Evolutionary conservation across 768 basidiomycete genomes (phyloP), one percentile per base, ranked within the genome.

Genomic region (Lentinula detonsa): DNA sequence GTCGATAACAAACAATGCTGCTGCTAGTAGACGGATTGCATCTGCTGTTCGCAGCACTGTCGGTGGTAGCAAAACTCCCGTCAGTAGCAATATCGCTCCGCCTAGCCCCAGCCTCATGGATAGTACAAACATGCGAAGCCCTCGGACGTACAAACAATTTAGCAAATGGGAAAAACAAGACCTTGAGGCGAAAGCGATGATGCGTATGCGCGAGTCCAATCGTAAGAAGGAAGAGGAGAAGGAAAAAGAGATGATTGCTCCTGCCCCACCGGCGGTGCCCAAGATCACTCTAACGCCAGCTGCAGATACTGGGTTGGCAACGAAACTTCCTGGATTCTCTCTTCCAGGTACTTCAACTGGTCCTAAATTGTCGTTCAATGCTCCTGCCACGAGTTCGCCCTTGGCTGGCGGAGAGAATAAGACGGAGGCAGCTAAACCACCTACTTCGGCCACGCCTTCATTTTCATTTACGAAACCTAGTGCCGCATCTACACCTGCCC

Each of bases 81-180:
- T 31, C 43, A 28, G 49, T 40, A 50, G 53, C 51, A 39, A 33
- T 23, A 51, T 39, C 33, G n/a, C 52, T 43, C 42, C 59, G 16
- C 18, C 34, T 37, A 40, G 63, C 53, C 65, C 63, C 33, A 70
- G 77, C 28, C 69, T 81, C 55, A 66, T 74, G n/a, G 84, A 86
- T 62, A 85, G 81, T 65, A 86, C 88, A 5, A 85, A 85, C 59
- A 54, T 60, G 15, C 51, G 69, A 10, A 74, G 69, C 58, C 70
- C 74, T 35, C 74, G 74, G 11, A 59, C 62, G 10, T 63, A 62
- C 40, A 68, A 70, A 21, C 72, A 71, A 56, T 62, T 18, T 65
- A 87, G 88, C 3, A 91, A 90, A 72, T 91, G 88, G 88, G 91
- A 93, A 71, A 92, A 91, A 63, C 90, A 93, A 70, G 90, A 93